Conservation (phyloP, 2,329 filamentous ascomycete species). For the Rutstroemia sp. region DNA sequence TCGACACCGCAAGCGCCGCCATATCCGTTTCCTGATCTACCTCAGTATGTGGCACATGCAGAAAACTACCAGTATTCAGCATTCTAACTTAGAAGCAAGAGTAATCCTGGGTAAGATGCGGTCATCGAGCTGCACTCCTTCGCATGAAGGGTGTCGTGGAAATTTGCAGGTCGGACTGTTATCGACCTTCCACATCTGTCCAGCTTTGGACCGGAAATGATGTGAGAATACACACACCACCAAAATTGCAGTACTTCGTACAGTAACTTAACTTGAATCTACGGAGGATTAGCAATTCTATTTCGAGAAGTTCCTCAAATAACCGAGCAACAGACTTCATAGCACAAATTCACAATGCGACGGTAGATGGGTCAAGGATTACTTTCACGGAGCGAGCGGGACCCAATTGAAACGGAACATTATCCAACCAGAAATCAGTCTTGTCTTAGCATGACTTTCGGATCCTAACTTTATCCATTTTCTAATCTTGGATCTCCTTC, state of each 20-base stretch:
- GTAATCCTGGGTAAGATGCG: too few relatives aligned
- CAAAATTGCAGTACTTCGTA: neutral
- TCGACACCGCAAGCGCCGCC: too few relatives aligned
- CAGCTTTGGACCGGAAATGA: neutral
- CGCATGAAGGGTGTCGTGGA: too few relatives aligned
- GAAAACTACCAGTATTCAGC: too few relatives aligned
- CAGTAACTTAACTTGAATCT: neutral
- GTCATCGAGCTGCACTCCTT: too few relatives aligned
- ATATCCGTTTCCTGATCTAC: too few relatives aligned
- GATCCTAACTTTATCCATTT: neutral
- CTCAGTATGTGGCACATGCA: too few relatives aligned
- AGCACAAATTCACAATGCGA: neutral
- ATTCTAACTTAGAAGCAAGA: too few relatives aligned
- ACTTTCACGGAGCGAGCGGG: neutral
- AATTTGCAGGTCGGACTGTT: neutral
- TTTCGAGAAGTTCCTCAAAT: neutral
- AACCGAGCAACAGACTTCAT: neutral
- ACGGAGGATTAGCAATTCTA: neutral
- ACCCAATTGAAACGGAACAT: neutral
- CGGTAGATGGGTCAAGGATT: neutral
- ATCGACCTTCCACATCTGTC: conserved; percentile 1
- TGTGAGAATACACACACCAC: neutral
- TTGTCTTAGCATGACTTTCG: neutral
- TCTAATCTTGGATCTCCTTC: conserved; percentile 6
- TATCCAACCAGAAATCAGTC: neutral